phyloP scores from a whole-genome alignment of 2,329 filamentous ascomycete species.

The Colletotrichum zoysiae region DNA sequence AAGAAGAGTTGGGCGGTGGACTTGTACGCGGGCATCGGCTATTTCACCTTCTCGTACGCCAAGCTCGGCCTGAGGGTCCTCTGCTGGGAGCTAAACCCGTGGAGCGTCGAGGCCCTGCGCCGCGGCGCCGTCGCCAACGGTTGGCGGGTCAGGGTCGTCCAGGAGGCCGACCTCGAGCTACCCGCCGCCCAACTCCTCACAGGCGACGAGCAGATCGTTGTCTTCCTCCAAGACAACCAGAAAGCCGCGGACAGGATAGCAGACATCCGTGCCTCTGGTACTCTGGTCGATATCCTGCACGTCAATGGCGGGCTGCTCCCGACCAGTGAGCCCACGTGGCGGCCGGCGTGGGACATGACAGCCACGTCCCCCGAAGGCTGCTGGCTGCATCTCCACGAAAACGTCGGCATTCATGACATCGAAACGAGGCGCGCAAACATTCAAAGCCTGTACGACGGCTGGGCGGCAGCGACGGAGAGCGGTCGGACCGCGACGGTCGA shows the following conservation, averaged over 20 bases:
- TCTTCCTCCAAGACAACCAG: constrained; percentile 78
- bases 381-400: constrained; percentile 77
- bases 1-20: constrained; percentile 73
- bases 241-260: constrained; percentile 60
- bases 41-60: constrained; percentile 90
- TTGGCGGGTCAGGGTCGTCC: constrained; percentile 71
- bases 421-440: constrained; percentile 61
- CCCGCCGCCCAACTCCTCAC: constrained; percentile 54
- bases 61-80: constrained; percentile 78
- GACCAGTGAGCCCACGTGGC: constrained; percentile 67
- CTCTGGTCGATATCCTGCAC: constrained; percentile 62
- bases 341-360: constrained; percentile 61
- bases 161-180: constrained; percentile 53
- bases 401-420: constrained; percentile 69
- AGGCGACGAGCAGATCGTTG: constrained; percentile 68
- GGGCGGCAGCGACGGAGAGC: constrained; percentile 45
- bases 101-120: constrained; percentile 86
- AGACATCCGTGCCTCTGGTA: constrained; percentile 49
- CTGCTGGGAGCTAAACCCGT: constrained; percentile 91
- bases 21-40: constrained; percentile 92
- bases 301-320: constrained; percentile 75
- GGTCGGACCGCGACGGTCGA: constrained; percentile 56
- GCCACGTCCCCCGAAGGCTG: constrained; percentile 50
- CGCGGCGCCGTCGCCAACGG: constrained; percentile 79
- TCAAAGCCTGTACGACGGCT: constrained; percentile 58